A percentile compares a stretch with the other conserved stretches of the same genome.
These are phyloP conservation scores for Lasiodiplodia citricola DNA, from an alignment of 2,329 filamentous ascomycete genomes.

Conservation along the genomic window DNA sequence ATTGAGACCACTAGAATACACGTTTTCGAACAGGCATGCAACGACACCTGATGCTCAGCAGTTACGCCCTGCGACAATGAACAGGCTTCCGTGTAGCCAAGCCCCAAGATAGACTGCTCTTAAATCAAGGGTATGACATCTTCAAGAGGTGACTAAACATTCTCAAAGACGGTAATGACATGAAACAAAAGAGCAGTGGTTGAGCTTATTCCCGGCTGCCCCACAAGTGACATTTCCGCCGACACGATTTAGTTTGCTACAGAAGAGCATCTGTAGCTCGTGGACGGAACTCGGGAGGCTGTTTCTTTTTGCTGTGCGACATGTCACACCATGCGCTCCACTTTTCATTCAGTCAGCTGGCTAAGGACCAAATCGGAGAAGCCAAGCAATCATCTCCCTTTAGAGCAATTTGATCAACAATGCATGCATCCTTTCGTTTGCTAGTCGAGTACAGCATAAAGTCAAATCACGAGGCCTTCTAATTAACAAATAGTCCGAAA, in stretches of 20 bases:
- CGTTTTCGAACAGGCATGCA: too few relatives aligned
- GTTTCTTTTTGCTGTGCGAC: neutral
- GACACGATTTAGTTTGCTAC: neutral
- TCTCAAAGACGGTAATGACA: too few relatives aligned
- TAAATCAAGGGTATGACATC: too few relatives aligned
- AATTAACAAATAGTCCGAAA: neutral
- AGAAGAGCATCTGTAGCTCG: neutral
- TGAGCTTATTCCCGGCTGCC: too few relatives aligned
- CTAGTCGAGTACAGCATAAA: neutral
- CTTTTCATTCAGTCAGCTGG: neutral
- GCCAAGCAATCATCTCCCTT: neutral
- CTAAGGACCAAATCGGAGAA: neutral
- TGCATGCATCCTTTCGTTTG: neutral
- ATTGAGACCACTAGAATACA: too few relatives aligned
- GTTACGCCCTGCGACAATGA: too few relatives aligned
- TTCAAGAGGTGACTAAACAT: too few relatives aligned
- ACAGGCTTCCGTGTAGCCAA: too few relatives aligned
- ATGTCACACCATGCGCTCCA: conserved; percentile 2
- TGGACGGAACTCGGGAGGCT: neutral
- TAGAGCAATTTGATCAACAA: conserved; percentile 1
- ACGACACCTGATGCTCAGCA: too few relatives aligned
- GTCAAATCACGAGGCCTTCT: neutral
- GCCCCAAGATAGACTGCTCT: too few relatives aligned
- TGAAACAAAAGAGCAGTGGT: too few relatives aligned
- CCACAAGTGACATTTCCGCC: too few relatives aligned